These are phyloP conservation scores for Leccinum variicolor DNA, from an alignment of 768 basidiomycete genomes.

Conservation along the genomic window DNA sequence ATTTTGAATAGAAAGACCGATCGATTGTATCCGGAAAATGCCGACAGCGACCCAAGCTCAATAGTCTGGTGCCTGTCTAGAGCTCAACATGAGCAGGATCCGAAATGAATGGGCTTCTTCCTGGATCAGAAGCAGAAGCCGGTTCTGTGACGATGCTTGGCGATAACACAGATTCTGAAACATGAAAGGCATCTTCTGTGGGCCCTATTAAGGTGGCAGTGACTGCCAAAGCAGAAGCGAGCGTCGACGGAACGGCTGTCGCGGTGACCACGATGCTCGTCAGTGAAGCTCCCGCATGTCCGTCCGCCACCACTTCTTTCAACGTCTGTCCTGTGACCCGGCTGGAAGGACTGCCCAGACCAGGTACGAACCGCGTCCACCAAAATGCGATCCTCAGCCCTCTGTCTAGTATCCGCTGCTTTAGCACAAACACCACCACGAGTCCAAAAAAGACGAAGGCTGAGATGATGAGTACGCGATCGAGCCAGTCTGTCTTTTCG, in stretches of 20 bases:
- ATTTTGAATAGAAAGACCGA: not conserved
- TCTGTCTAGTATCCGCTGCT: constrained; percentile 81
- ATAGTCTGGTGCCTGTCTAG: constrained; percentile 5
- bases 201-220: not conserved
- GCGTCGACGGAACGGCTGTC: constrained; percentile 4
- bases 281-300: not conserved
- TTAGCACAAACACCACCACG: constrained; percentile 82
- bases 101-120: not conserved
- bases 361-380: constrained; percentile 79
- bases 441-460: constrained; percentile 82
- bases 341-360: constrained; percentile 1
- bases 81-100: constrained; percentile 16
- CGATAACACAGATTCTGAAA: not conserved
- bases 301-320: constrained; percentile 7
- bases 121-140: not conserved
- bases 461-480: constrained; percentile 80
- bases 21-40: not conserved
- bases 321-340: not conserved
- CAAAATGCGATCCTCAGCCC: constrained; percentile 78
- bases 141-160: not conserved
- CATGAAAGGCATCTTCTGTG: not conserved
- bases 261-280: constrained; percentile 5
- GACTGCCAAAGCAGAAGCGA: constrained; percentile 10
- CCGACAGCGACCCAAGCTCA: not conserved
- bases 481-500: constrained; percentile 88